phyloP scores from a whole-genome alignment of 805 yeast genomes.

The Pichia nakasei region DNA sequence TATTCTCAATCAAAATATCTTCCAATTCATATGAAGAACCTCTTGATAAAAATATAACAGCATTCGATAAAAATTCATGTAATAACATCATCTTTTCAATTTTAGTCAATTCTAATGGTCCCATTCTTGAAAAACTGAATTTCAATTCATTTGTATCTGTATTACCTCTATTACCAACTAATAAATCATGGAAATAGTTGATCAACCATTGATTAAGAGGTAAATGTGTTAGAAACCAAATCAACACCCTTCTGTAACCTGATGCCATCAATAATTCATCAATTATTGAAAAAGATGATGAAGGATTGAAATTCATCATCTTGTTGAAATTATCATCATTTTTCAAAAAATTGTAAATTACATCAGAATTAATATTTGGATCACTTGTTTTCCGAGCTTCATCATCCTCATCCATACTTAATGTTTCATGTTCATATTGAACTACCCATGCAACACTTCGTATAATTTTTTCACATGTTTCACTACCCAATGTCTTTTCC shows the following conservation, averaged over 20 bases:
- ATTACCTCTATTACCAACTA: slow-evolving; percentile 48
- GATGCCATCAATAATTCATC: slow-evolving; percentile 66
- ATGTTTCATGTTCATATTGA: slow-evolving; percentile 21
- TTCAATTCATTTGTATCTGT: slow-evolving; percentile 12
- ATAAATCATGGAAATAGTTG: slow-evolving; percentile 54
- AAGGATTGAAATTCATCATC: slow-evolving; percentile 39
- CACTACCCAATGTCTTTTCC: slow-evolving; percentile 18
- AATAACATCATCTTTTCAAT: slow-evolving; percentile 58
- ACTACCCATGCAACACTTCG: slow-evolving; percentile 48
- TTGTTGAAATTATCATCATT: slow-evolving; percentile 40
- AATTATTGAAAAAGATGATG: slow-evolving; percentile 44
- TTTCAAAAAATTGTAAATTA: slow-evolving; percentile 39
- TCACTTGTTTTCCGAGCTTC: slow-evolving; percentile 15
- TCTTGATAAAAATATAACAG: slow-evolving; percentile 34
- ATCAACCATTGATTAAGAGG: slow-evolving; percentile 47
- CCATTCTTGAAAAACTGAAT: slow-evolving; percentile 46
- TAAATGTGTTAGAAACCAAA: slow-evolving; percentile 61
- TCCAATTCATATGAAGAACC: slow-evolving; percentile 22
- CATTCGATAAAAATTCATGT: slow-evolving; percentile 60
- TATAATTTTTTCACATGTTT: slow-evolving; percentile 32
- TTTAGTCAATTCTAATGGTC: slow-evolving; percentile 43
- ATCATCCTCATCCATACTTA: slow-evolving; percentile 16
- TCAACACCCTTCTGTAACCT: slow-evolving; percentile 53
- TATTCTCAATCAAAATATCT: slow-evolving; percentile 5
- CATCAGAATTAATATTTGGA: slow-evolving; percentile 37